phyloP scores from a whole-genome alignment of 192 early-diverging fungal genomes.

The Gamsiella multidivaricata region DNA sequence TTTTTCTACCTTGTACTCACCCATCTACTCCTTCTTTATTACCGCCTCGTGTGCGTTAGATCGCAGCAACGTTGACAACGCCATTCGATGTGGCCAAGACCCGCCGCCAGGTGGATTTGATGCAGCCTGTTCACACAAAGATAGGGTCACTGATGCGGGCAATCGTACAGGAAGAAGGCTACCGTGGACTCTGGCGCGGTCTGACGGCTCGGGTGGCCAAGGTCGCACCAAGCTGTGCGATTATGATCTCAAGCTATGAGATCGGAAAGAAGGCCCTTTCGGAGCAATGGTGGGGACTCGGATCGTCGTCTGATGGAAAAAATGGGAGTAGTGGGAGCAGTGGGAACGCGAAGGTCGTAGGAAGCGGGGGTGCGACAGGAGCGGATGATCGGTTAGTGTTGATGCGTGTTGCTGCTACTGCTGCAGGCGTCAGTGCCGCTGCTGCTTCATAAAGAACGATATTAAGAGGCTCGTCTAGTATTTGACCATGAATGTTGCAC shows the following conservation, averaged over 20 bases:
- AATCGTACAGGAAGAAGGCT: conserved; percentile 63
- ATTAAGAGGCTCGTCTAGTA: too few species aligned
- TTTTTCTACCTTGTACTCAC: background rate
- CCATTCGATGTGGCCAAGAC: conserved; percentile 99
- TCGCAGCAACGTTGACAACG: conserved; percentile 88
- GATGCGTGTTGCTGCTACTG: conserved; percentile 10
- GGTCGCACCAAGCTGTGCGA: conserved; percentile 91
- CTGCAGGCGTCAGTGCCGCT: background rate
- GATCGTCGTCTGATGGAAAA: conserved; percentile 2
- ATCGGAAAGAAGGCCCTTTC: conserved; percentile 67
- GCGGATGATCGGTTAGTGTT: conserved; percentile 26
- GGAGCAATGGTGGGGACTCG: conserved; percentile 53
- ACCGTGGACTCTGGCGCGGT: conserved; percentile 64
- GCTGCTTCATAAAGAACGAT: too few species aligned
- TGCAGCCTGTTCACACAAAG: conserved; percentile 38
- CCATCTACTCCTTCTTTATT: background rate
- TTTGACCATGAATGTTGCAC: too few species aligned
- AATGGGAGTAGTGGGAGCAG: background rate
- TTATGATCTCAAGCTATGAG: conserved; percentile 96
- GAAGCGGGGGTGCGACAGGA: background rate
- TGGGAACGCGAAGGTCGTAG: too few species aligned
- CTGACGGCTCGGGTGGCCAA: conserved; percentile 84
- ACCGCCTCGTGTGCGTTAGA: conserved; percentile 45
- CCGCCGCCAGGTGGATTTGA: conserved; percentile 75
- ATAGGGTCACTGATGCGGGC: conserved; percentile 54